Base-by-base conservation (phyloP, 441 rosid genomes). In the Aquilaria agallochum region DNA sequence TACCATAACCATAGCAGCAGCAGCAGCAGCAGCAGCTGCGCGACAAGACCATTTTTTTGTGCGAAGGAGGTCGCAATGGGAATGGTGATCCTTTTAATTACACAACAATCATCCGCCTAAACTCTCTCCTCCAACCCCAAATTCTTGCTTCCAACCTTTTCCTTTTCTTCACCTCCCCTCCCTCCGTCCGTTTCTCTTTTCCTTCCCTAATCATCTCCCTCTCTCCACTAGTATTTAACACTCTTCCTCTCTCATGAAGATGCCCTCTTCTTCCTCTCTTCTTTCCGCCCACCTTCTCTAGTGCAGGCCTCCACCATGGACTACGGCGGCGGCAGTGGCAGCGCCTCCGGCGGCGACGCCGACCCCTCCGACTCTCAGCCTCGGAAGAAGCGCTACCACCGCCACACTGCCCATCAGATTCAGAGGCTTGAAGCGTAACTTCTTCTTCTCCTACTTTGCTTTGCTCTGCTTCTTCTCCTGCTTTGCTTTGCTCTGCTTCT, bases 371-470 rank as follows among this genome's bases (percentile, higher is more conserved):
- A 86, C 66, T 59, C 75, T 0, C 80, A 82, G 34, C 66, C 73
- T 74, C 79, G 88, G 78, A 95, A 89, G 86, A 92, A 88, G 79
- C 88, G 86, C 36, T 89, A 95, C 73, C 98, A 95, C 48, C 96
- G 99, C 34, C 99, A 92, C 60, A 95, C 98, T 13, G 86, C 92
- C 65, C 67, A 75, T 64, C 98, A 95, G 82, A 89, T 92, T 82
- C 98, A 95, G 81, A 78, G 80, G 63, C 96, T 95, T 55, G 99
- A 95, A 86, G 68, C 80, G 98, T 92, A 80, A 68, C 49, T 9
- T 58, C 53, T 47, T 15, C 2, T 66, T 48, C 52, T 46, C 46
- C 31, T 20, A 27, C 59, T 55, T 42, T 2, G 31, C 2, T 55
- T 45, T 46, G 10, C 3, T 34, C 12, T 42, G 34, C 46, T 27